Percentiles rank a stretch among this genome's conserved stretches.
Conservation (phyloP, 208 protist genomes). For the Sergeia podlipaevii region DNA sequence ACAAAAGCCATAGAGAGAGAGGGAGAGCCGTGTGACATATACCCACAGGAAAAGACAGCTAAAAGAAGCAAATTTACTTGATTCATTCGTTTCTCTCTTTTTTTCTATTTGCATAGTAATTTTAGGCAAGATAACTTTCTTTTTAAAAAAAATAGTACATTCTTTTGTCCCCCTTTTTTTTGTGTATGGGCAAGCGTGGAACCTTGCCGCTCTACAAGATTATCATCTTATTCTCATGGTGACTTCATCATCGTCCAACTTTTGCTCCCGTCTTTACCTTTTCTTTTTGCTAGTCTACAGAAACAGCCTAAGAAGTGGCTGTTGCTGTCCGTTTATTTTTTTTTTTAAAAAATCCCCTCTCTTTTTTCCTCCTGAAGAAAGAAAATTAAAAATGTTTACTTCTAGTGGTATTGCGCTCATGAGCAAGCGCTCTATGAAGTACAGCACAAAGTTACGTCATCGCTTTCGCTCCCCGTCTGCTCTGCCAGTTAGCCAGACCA, state of each 20-base stretch:
- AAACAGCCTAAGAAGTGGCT: no score
- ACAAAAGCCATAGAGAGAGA: neutral
- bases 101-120: no score
- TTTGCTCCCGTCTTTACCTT: slow-evolving; percentile 5
- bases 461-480: slow-evolving; percentile 73
- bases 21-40: neutral
- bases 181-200: no score
- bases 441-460: slow-evolving; percentile 68
- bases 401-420: slow-evolving; percentile 16
- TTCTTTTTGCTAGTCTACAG: neutral
- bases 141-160: slow-evolving; percentile 6
- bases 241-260: neutral
- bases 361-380: slow-evolving; percentile 1
- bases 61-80: neutral
- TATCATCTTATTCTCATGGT: no score
- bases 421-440: slow-evolving; percentile 47
- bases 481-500: slow-evolving; percentile 66
- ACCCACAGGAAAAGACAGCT: neutral
- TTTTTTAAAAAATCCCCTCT: no score
- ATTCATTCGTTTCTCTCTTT: neutral
- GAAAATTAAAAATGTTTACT: slow-evolving; percentile 1
- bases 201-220: no score
- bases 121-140: no score
- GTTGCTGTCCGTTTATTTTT: no score
- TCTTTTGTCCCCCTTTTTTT: slow-evolving; percentile 3